phyloP scores from a whole-genome alignment of 2,329 filamentous ascomycete genomes.

The Drechslera avenae region DNA sequence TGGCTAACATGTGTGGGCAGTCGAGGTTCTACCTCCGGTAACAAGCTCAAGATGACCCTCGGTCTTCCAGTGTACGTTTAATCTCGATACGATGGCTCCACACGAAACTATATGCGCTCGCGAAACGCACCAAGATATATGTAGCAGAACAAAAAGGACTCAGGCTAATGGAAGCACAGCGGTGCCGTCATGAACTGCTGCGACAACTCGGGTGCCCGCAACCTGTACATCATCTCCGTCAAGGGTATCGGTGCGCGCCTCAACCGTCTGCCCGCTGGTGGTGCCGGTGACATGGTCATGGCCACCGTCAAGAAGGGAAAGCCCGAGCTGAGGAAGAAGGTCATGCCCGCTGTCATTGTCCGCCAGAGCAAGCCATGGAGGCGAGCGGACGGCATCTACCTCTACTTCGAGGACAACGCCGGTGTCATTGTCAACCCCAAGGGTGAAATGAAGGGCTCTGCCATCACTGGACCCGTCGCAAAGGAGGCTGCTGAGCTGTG shows the following conservation, averaged over 20 bases:
- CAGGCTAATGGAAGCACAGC: conserved; percentile 58
- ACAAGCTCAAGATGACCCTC: conserved; percentile 99
- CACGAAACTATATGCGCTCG: conserved; percentile 1
- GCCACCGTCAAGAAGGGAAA: conserved; percentile 99
- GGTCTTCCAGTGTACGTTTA: conserved; percentile 97
- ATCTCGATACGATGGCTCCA: conserved; percentile 25
- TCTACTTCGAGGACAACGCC: conserved; percentile 99
- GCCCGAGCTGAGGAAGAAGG: conserved; percentile 99
- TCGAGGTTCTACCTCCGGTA: conserved; percentile 90
- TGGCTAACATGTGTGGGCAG: conserved; percentile 49
- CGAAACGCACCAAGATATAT: conserved; percentile 9
- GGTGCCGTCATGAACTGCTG: conserved; percentile 99
- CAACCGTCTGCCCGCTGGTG: conserved; percentile 94
- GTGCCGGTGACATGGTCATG: conserved; percentile 99
- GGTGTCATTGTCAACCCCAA: conserved; percentile 99
- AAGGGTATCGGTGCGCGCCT: conserved; percentile 97
- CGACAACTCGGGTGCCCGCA: conserved; percentile 98
- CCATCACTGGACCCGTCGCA: conserved; percentile 98
- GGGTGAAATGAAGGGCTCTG: conserved; percentile 99
- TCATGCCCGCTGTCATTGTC: conserved; percentile 99
- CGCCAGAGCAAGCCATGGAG: conserved; percentile 99
- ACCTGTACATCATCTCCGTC: conserved; percentile 99
- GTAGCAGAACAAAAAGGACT: conserved; percentile 19
- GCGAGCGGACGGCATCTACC: conserved; percentile 96
- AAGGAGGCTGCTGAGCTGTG: conserved; percentile 99